These are phyloP conservation scores for Suhomyces canberraensis DNA, from an alignment of 805 yeast genomes.

Conservation along the genomic window DNA sequence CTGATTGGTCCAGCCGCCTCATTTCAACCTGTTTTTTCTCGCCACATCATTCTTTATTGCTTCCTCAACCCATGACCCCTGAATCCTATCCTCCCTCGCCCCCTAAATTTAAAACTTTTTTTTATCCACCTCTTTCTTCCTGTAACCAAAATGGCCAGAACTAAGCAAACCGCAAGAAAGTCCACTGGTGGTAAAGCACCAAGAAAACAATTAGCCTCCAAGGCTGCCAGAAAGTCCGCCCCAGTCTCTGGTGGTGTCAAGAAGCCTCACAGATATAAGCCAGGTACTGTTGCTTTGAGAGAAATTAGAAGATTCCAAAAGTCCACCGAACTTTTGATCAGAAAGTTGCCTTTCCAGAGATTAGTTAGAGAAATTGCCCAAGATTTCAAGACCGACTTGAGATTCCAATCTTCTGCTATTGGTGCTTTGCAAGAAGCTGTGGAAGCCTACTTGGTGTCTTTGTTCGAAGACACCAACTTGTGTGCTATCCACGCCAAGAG, in stretches of 20 bases:
- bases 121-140: constrained; percentile 1
- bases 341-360: constrained; percentile 49
- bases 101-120: constrained; percentile 7
- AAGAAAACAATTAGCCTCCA: constrained; percentile 48
- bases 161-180: constrained; percentile 48
- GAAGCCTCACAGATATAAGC: constrained; percentile 50
- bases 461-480: constrained; percentile 47
- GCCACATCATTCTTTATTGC: neutral
- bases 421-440: constrained; percentile 49
- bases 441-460: constrained; percentile 46
- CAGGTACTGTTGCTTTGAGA: constrained; percentile 49
- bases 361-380: constrained; percentile 48
- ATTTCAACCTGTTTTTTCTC: neutral
- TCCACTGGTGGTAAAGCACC: constrained; percentile 50
- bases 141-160: constrained; percentile 38
- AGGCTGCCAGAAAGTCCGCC: constrained; percentile 48
- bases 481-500: constrained; percentile 50
- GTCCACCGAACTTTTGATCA: constrained; percentile 45
- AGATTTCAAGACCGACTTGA: constrained; percentile 46
- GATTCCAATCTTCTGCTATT: constrained; percentile 46
- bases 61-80: neutral
- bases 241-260: constrained; percentile 47
- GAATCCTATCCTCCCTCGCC: neutral
- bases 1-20: constrained; percentile 9
- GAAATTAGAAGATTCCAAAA: constrained; percentile 48